Evolutionary conservation across 2,329 filamentous ascomycete genomes (phyloP).

Genomic region (Rosellinia necatrix): DNA sequence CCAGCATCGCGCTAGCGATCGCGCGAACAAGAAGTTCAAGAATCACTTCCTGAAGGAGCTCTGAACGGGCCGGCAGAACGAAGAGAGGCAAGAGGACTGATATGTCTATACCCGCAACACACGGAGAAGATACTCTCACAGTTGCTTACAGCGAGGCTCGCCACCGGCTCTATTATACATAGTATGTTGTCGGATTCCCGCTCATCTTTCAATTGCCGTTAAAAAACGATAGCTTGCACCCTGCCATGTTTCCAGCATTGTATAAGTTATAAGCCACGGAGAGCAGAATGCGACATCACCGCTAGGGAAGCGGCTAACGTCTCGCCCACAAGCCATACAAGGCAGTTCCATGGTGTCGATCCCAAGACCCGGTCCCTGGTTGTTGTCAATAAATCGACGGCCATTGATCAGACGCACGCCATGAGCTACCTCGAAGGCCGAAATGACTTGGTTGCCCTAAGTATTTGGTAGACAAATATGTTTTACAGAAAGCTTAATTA

Average conservation of each 20-base stretch:
- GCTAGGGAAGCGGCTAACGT: background rate
- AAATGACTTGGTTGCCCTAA: no score
- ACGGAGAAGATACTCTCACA: no score
- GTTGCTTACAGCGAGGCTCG: no score
- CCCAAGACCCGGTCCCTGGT: no score
- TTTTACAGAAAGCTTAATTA: no score
- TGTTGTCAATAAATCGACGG: no score
- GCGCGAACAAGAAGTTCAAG: conserved; percentile 92
- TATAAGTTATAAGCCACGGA: no score
- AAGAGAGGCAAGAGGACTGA: background rate
- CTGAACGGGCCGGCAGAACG: conserved; percentile 41
- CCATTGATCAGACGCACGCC: no score
- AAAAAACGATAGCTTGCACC: background rate
- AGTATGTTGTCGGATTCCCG: background rate
- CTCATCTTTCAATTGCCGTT: background rate
- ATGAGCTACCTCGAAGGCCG: no score
- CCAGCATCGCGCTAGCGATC: conserved; percentile 77
- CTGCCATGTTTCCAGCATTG: background rate
- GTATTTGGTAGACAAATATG: no score
- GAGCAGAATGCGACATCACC: background rate
- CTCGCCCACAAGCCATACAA: background rate
- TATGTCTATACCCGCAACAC: background rate
- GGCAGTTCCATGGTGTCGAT: no score
- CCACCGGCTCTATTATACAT: background rate
- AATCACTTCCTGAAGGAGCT: conserved; percentile 76